These are phyloP conservation scores for Chlorociboria aeruginascens DNA, from an alignment of 495 filamentous ascomycete species.

Conservation along the genomic window DNA sequence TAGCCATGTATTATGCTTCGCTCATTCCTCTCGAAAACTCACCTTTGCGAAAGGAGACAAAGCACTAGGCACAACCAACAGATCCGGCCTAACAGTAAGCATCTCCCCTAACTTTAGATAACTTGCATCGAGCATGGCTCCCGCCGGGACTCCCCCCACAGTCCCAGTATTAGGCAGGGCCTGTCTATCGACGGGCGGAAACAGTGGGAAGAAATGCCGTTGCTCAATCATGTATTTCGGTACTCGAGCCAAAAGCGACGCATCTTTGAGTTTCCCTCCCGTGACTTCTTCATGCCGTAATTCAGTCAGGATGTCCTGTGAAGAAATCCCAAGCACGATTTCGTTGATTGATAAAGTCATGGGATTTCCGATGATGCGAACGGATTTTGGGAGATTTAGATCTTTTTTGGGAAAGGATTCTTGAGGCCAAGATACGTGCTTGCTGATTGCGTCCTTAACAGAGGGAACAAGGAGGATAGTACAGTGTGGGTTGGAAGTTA, in stretches of 20 bases:
- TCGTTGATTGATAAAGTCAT: conserved; percentile 83
- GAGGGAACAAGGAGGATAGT: conserved; percentile 76
- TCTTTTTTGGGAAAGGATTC: conserved; percentile 61
- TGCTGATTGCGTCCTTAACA: conserved; percentile 70
- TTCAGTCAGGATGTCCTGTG: conserved; percentile 73
- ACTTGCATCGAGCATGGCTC: conserved; percentile 64
- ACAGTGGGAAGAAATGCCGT: conserved; percentile 80
- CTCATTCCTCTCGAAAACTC: conserved; percentile 15
- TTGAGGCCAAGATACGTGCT: conserved; percentile 85
- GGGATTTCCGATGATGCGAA: conserved; percentile 72
- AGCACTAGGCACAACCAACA: conserved; percentile 73
- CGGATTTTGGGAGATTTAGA: conserved; percentile 61
- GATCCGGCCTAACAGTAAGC: conserved; percentile 71
- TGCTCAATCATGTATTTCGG: conserved; percentile 72
- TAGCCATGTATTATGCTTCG: too few species aligned
- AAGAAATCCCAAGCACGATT: conserved; percentile 62
- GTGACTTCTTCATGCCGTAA: conserved; percentile 66
- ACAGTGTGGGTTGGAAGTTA: conserved; percentile 55
- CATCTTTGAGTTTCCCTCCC: conserved; percentile 34
- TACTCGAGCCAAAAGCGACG: conserved; percentile 45
- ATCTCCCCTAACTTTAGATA: conserved; percentile 88
- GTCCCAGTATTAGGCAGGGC: conserved; percentile 51
- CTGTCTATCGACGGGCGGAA: conserved; percentile 59
- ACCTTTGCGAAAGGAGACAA: conserved; percentile 83
- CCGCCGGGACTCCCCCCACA: conserved; percentile 47